These are phyloP conservation scores for Yarrowia porcina DNA, from an alignment of 805 yeast genomes.

Conservation along the genomic window DNA sequence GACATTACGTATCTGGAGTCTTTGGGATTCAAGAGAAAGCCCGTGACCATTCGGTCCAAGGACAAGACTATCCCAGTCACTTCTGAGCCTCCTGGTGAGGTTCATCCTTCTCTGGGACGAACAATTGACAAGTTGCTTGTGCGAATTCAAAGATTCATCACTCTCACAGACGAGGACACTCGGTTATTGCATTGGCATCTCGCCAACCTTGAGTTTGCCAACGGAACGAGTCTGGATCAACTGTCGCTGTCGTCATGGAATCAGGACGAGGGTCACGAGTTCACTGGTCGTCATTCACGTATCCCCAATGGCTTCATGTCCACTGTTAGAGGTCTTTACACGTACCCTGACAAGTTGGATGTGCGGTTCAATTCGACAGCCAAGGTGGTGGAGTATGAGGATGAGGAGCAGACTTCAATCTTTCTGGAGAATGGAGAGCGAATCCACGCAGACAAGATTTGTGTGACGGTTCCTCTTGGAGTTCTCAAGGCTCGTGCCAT, in stretches of 20 bases:
- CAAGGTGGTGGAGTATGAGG: constrained; percentile 40
- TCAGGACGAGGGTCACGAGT: constrained; percentile 43
- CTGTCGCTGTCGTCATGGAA: constrained; percentile 43
- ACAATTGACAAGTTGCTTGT: constrained; percentile 39
- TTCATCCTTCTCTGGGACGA: constrained; percentile 40
- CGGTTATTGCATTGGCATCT: constrained; percentile 42
- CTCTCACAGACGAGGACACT: constrained; percentile 39
- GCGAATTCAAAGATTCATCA: constrained; percentile 36
- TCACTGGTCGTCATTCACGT: constrained; percentile 43
- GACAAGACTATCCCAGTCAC: constrained; percentile 33
- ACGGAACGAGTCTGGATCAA: constrained; percentile 39
- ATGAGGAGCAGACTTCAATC: constrained; percentile 37
- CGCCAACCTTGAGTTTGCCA: constrained; percentile 42
- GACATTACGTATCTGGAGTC: constrained; percentile 36
- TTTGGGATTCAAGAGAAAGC: constrained; percentile 33
- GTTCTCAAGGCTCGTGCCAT: constrained; percentile 41
- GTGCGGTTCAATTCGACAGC: constrained; percentile 42
- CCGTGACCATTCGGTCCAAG: constrained; percentile 19
- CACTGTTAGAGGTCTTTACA: constrained; percentile 40
- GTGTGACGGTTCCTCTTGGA: constrained; percentile 44
- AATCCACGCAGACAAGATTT: constrained; percentile 42
- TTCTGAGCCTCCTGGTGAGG: constrained; percentile 39
- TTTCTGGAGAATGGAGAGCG: constrained; percentile 42
- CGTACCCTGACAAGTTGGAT: constrained; percentile 41
- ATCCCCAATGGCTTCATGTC: constrained; percentile 40